A percentile compares a stretch with the other conserved stretches of the same genome.
phyloP scores from a whole-genome alignment of 306 rosid genomes.

The Quercus gilva region DNA sequence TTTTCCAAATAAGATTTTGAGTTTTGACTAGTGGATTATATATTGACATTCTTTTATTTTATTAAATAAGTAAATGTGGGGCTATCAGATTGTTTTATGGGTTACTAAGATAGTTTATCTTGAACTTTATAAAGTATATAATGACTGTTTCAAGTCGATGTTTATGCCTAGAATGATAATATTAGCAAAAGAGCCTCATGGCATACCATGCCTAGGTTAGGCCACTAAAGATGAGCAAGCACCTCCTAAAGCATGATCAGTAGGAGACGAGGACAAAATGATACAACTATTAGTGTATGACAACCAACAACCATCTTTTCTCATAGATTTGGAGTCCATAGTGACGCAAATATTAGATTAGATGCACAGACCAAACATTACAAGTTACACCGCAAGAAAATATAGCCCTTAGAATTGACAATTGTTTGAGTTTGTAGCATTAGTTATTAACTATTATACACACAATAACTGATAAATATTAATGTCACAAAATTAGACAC shows the following conservation, averaged over 20 bases:
- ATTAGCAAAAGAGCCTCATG: neutral
- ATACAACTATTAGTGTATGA: no score
- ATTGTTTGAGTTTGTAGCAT: constrained; percentile 20
- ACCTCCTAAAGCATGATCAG: no score
- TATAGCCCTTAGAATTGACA: neutral
- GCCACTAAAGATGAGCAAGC: no score
- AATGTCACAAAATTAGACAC: constrained; percentile 6
- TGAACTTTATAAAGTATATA: neutral
- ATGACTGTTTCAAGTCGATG: neutral
- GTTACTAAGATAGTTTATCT: neutral
- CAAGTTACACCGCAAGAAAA: constrained; percentile 9
- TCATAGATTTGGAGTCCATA: constrained; percentile 11
- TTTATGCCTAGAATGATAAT: neutral
- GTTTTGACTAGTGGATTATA: neutral
- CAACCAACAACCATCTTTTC: constrained; percentile 14
- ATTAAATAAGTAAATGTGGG: neutral
- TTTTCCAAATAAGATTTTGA: neutral
- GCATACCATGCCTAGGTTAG: neutral
- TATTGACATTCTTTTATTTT: neutral
- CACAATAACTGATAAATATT: constrained; percentile 28
- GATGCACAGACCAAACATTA: constrained; percentile 22
- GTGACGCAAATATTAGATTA: constrained; percentile 24
- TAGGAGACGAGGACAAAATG: no score
- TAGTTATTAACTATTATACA: constrained; percentile 36
- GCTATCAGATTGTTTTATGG: neutral